Evolutionary conservation across 257 asterid species (phyloP).

Genomic region (Przewalskia tangutica): DNA sequence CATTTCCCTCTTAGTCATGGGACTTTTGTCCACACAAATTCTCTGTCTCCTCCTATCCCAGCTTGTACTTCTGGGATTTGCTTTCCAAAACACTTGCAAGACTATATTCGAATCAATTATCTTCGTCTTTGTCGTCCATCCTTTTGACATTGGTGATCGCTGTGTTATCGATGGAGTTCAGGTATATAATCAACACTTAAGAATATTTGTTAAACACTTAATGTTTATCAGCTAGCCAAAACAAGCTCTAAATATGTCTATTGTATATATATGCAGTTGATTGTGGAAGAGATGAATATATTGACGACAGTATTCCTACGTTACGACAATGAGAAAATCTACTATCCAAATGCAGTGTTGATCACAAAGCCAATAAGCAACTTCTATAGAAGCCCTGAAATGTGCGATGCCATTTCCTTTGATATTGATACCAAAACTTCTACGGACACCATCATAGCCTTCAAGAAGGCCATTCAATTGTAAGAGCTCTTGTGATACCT

Average conservation of each 20-base stretch:
- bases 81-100: conserved; percentile 64
- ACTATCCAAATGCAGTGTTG: conserved; percentile 46
- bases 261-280: conserved; percentile 21
- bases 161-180: conserved; percentile 60
- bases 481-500: not conserved
- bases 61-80: conserved; percentile 45
- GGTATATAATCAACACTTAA: conserved; percentile 18
- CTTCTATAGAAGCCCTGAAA: conserved; percentile 64
- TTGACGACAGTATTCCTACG: conserved; percentile 52
- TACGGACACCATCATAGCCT: conserved; percentile 37
- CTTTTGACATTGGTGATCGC: conserved; percentile 63
- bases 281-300: conserved; percentile 68
- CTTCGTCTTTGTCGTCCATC: conserved; percentile 61
- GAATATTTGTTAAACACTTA: too few relatives aligned
- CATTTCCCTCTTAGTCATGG: conserved; percentile 36
- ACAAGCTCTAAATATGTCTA: too few relatives aligned
- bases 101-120: conserved; percentile 54
- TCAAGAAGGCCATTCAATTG: conserved; percentile 48
- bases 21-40: conserved; percentile 40
- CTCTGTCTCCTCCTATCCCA: conserved; percentile 47
- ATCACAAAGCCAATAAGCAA: conserved; percentile 52
- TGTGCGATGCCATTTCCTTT: conserved; percentile 40
- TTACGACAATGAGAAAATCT: conserved; percentile 51
- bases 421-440: conserved; percentile 40
- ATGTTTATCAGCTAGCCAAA: too few relatives aligned